Base-by-base conservation (phyloP, 2,329 filamentous ascomycete genomes). In the Hymenotorrendiella dingleyae region DNA sequence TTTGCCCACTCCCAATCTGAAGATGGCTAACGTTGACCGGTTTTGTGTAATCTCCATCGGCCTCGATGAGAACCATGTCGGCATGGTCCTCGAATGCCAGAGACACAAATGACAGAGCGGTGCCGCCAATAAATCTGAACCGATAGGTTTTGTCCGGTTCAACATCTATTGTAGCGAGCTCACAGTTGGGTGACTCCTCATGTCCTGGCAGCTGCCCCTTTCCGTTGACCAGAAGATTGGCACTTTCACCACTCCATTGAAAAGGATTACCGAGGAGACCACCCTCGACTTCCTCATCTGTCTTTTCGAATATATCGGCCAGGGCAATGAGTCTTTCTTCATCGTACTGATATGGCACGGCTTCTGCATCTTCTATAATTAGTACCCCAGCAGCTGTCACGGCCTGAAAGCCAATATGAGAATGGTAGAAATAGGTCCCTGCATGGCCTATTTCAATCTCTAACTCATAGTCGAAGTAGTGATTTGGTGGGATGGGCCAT, bases 131-230 rank as follows among this genome's bases (percentile, higher is more conserved):
- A 53, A 80, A 75, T 8, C 81, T 69, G 40, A 84, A 61, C 2
- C 79, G 69, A 52, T 84, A 85, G 0, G 72, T 78, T 55, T 71
- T 78, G 9, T 67, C 73, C 0, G 80, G 75, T 27, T 80, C 64
- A 7, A 85, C 74, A 5, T 74, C 67, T 46, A 84, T 73, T 3
- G 78, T 64, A 4, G 69, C 66, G 5, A 59, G 26, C 72, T 29
- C 57, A 61, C 57, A 60, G 46, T 62, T 64, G 17, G 36, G 40
- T 47, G 48, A 65, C 56, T 21, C 54, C 4, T 19, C 36, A 35
- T 58, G 60, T n/a, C 49, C 53, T 11, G 62, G 66, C 3, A 69
- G 68, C 2, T 72, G 70, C 16, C 67, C 69, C 30, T 72, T 60
- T 1, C 76, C 78, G 51, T 82, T 82, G 41, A 84, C 62, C 10